A percentile compares a stretch with the other conserved stretches of the same genome.
Conservation (phyloP, 2,329 filamentous ascomycete genomes). For the Penicillium paneum region DNA sequence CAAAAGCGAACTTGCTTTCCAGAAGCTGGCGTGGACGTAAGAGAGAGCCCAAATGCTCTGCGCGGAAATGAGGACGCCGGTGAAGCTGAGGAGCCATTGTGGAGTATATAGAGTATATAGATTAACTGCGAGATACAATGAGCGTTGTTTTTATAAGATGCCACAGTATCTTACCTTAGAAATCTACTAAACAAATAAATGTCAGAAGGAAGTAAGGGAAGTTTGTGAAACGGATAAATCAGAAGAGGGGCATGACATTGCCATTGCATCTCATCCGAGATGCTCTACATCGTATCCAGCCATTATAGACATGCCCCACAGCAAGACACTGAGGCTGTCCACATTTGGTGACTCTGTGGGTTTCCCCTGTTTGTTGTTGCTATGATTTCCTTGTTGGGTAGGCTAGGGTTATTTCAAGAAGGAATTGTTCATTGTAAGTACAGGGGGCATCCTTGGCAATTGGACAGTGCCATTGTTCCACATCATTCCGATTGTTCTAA, state of each 20-base stretch:
- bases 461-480: neutral
- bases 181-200: neutral
- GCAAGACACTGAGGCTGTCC: conserved; percentile 16
- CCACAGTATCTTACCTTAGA: neutral
- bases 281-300: neutral
- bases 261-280: conserved; percentile 6
- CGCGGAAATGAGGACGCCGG: conserved; percentile 61
- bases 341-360: conserved; percentile 11
- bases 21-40: conserved; percentile 63
- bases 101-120: conserved; percentile 7
- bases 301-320: conserved; percentile 8
- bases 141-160: neutral
- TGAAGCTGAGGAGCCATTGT: conserved; percentile 35
- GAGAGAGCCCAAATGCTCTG: conserved; percentile 70
- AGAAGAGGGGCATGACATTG: conserved; percentile 18
- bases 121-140: neutral
- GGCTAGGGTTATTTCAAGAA: neutral
- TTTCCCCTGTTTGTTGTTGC: conserved; percentile 4
- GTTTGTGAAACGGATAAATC: neutral
- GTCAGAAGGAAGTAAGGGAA: neutral
- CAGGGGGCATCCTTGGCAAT: neutral
- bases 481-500: neutral
- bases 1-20: conserved; percentile 54
- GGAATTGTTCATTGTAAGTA: neutral
- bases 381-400: neutral